These are phyloP conservation scores for Neurospora sp. DNA, from an alignment of 495 filamentous ascomycete genomes.

Conservation along the genomic window DNA sequence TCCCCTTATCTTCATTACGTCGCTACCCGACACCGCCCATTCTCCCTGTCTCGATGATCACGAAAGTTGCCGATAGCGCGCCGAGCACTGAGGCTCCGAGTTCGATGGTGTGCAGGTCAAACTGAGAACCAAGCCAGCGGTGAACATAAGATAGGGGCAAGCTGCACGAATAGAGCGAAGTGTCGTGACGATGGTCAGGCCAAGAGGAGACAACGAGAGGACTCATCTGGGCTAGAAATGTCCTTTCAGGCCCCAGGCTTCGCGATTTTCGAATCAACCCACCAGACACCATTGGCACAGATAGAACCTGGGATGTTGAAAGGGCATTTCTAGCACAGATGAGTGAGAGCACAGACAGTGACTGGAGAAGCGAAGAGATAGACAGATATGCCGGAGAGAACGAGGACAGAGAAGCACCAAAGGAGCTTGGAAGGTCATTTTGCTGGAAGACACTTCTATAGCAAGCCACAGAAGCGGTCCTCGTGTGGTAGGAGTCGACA, in stretches of 20 bases:
- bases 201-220: not conserved
- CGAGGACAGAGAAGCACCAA: not conserved
- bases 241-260: not conserved
- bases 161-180: not conserved
- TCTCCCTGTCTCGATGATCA: not conserved
- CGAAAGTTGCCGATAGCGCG: not conserved
- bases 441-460: not conserved
- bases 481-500: not conserved
- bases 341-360: not conserved
- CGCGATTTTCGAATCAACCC: not conserved
- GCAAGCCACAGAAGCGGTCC: not conserved
- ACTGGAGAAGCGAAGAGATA: not conserved
- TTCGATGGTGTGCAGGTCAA: not conserved
- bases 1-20: not conserved
- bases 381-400: not conserved
- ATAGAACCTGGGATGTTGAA: not conserved
- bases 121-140: not conserved
- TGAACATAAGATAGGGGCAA: not conserved
- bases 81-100: not conserved
- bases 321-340: not conserved
- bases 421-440: not conserved
- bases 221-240: not conserved
- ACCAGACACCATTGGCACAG: not conserved
- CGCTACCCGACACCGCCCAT: not conserved
- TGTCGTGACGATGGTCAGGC: not conserved